Base-by-base conservation (phyloP, 78 protist species). In the Isochrysis galbana region DNA sequence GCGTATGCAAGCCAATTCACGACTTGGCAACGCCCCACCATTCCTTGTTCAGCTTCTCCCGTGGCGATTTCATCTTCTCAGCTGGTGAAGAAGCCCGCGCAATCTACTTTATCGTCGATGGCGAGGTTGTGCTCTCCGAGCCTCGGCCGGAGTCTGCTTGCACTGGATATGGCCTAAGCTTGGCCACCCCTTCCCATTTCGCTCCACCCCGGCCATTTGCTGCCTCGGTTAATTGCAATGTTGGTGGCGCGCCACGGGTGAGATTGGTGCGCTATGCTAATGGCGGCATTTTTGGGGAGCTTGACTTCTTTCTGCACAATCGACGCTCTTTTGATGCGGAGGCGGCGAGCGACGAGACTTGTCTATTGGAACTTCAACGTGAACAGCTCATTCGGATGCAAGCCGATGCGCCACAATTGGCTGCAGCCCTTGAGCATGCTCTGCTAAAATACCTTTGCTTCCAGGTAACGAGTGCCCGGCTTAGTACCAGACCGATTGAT, bases 271-370 rank as follows among this genome's bases (percentile, higher is more conserved):
- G 34, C 29, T 39, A 77, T 32, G 84, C 23, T 14, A 36, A 39
- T 46, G 84, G 84, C 17, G 84, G 84, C 47, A 77, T 77, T 46
- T 77, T 77, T 29, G 84, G 84, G 29, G 84, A 77, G 47, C 84
- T 77, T 46, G 84, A 77, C 84, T 77, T 77, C 84, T 77, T 77
- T 46, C 47, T 77, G 23, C 44, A 25, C 44, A 36, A 36, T 32
- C 25, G 2, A 10, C 84, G 84, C 44, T 77, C 84, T 2, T 77
- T 77, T 46, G 19, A 0, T 21, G 84, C 84, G 0, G 84, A 22
- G 36, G 44, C 84, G 47, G 4, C 46, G 11, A 5, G 34, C 17
- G 47, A 4, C 32, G 47, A 39, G 48, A 22, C 34, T 46, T 22
- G n/a, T 14, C 17, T 77, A 42, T 46, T 22, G 46, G 21, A 3